Evolutionary conservation across 768 basidiomycete species (phyloP), one percentile per base, ranked within the genome.

Genomic region (Boletus bicolor): DNA sequence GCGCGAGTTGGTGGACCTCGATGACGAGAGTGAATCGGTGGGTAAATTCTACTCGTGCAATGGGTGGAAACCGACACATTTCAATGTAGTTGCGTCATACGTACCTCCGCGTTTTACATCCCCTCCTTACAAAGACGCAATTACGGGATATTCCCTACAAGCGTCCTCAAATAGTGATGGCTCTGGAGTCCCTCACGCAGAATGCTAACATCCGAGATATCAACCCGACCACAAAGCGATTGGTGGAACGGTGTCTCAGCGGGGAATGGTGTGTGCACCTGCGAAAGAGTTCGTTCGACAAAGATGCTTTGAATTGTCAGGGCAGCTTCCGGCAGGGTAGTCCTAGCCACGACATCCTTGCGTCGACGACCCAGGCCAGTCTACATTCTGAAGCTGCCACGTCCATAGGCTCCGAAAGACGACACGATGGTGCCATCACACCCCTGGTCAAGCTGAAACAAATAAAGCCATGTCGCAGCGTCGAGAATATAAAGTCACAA

Each of bases 61-160:
- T 41, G 43, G 7, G 30, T 43, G 37, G 50, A 55, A 53, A 21
- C 36, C 36, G 52, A 55, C 54, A 41, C 56, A 39, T 38, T 21
- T 44, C 7, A 3, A 62, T 93, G 86, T 51, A 68, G 69, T 79
- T 98, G 43, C 91, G 93, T 47, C 96, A 99, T 69, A 98, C 96
- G 1, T 99, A 94, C 69, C 86, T 98, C 34, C 91, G 97, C 19
- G 97, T 99, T 10, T 79, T 99, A 15, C 92, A 98, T 66, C 97
- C 96, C 0, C 84, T 99, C 5, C 81, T 99, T 42, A 93, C 90
- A 10, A 93, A 91, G 71, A 98, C 96, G 0, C 97, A 99, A 70
- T 79, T 99, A 7, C 85, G 85, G 12, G 75, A 82, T 14, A 73
- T 85, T 54, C 90, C 93, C 0, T 98, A 98, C 76, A 99, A 99